These are phyloP conservation scores for Penicillium sp. DNA, from an alignment of 2,329 filamentous ascomycete species.

Conservation along the genomic window DNA sequence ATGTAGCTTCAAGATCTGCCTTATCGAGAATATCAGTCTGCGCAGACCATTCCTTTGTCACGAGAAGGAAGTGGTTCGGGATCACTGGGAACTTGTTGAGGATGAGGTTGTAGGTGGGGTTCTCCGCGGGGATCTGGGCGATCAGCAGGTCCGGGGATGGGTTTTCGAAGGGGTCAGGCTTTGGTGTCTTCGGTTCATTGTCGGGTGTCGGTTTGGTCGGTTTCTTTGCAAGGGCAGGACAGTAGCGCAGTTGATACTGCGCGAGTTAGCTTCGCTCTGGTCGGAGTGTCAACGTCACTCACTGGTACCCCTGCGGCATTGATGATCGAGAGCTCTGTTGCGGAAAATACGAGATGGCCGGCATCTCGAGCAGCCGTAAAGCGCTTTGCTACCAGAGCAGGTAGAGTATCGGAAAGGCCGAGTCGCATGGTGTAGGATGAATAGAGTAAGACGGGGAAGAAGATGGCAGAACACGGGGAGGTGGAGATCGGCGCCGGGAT, in stretches of 20 bases:
- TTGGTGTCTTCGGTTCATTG: slow-evolving; percentile 22
- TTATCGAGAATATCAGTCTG: slow-evolving; percentile 46
- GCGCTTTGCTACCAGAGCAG: slow-evolving; percentile 35
- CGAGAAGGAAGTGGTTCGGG: slow-evolving; percentile 48
- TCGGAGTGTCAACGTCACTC: slow-evolving; percentile 9
- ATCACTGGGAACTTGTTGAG: slow-evolving; percentile 51
- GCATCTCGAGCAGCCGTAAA: slow-evolving; percentile 38
- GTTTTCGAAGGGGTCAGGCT: slow-evolving; percentile 45
- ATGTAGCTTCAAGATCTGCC: slow-evolving; percentile 42
- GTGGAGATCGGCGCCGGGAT: slow-evolving; percentile 1
- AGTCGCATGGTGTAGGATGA: slow-evolving; percentile 32
- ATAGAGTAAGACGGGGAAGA: slow-evolving; percentile 1
- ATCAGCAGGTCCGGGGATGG: slow-evolving; percentile 44
- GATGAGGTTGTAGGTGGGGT: slow-evolving; percentile 41
- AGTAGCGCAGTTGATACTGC: slow-evolving; percentile 49
- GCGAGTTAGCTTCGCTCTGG: background rate
- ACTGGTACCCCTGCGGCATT: slow-evolving; percentile 36
- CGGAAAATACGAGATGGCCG: slow-evolving; percentile 39
- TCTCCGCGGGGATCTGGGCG: slow-evolving; percentile 36
- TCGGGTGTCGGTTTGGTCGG: slow-evolving; percentile 30
- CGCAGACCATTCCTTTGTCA: slow-evolving; percentile 43
- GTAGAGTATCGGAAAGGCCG: slow-evolving; percentile 35
- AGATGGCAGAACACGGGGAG: slow-evolving; percentile 9
- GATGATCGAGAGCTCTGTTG: slow-evolving; percentile 40
- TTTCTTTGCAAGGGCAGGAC: slow-evolving; percentile 48